A percentile compares a stretch with the other conserved stretches of the same genome.
These are phyloP conservation scores for Casuarina cunninghamiana DNA, from an alignment of 306 rosid species.

Conservation along the genomic window DNA sequence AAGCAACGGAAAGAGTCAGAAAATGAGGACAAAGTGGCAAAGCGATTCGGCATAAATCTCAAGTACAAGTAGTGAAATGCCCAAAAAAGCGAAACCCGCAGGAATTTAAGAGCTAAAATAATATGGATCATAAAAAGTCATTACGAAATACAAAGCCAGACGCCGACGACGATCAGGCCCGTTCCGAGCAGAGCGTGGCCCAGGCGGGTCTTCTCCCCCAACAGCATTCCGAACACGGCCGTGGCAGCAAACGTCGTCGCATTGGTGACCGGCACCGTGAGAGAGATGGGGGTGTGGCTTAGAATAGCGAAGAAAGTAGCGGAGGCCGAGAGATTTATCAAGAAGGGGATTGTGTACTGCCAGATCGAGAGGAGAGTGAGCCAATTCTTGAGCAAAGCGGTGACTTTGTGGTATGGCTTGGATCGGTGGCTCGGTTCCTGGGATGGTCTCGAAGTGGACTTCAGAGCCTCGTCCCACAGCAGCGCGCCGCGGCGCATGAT, in stretches of 20 bases:
- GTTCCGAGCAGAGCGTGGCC: slow-evolving; percentile 69
- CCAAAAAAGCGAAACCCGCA: neutral
- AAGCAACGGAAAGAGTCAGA: neutral
- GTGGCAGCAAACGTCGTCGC: slow-evolving; percentile 94
- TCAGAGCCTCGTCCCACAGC: slow-evolving; percentile 75
- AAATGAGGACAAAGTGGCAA: neutral
- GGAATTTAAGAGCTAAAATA: neutral
- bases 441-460: slow-evolving; percentile 39
- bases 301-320: slow-evolving; percentile 84
- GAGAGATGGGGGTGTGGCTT: slow-evolving; percentile 75
- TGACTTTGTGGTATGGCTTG: slow-evolving; percentile 23
- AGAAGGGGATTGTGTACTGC: slow-evolving; percentile 81
- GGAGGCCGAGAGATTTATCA: slow-evolving; percentile 80
- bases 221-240: slow-evolving; percentile 63
- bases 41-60: neutral
- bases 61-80: neutral
- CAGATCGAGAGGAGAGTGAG: slow-evolving; percentile 71
- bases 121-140: slow-evolving; percentile 14
- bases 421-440: slow-evolving; percentile 15
- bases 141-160: slow-evolving; percentile 62
- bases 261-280: slow-evolving; percentile 89
- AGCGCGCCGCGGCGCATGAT: slow-evolving; percentile 87
- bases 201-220: slow-evolving; percentile 65
- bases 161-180: slow-evolving; percentile 64
- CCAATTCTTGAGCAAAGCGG: slow-evolving; percentile 56